phyloP scores from a whole-genome alignment of 2,329 filamentous ascomycete genomes.

The Colletotrichum aenigma region DNA sequence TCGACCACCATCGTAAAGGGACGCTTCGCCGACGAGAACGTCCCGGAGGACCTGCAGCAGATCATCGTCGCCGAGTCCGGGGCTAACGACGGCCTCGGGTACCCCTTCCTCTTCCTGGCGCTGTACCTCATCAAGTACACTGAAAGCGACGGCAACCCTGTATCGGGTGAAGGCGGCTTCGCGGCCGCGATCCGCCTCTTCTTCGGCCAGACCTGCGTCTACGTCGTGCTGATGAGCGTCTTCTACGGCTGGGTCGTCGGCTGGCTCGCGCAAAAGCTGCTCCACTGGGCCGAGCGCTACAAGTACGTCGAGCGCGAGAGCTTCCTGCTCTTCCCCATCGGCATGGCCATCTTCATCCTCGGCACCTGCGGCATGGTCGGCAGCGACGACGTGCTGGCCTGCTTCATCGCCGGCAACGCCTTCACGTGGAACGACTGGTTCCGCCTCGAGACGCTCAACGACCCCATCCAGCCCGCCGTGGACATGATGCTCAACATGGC shows the following conservation, averaged over 20 bases:
- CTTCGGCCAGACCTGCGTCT: conserved; percentile 86
- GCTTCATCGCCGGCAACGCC: conserved; percentile 88
- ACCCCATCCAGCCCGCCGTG: conserved; percentile 88
- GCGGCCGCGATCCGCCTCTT: conserved; percentile 75
- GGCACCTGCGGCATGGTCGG: conserved; percentile 88
- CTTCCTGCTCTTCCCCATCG: conserved; percentile 85
- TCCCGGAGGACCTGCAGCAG: conserved; percentile 80
- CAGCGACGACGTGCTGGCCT: conserved; percentile 88
- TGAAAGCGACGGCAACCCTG: conserved; percentile 58
- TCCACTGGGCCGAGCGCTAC: conserved; percentile 83
- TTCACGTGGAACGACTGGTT: conserved; percentile 98
- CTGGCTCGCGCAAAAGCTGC: conserved; percentile 79
- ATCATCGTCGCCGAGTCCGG: conserved; percentile 85
- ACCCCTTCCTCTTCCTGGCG: conserved; percentile 86
- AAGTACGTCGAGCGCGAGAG: conserved; percentile 86
- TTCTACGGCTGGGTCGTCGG: conserved; percentile 79
- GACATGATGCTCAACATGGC: conserved; percentile 92
- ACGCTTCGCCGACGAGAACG: conserved; percentile 89
- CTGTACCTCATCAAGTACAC: conserved; percentile 83
- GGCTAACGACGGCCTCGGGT: conserved; percentile 87
- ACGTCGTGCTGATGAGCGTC: conserved; percentile 80
- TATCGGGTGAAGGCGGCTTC: conserved; percentile 56
- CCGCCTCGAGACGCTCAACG: conserved; percentile 83
- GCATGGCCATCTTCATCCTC: conserved; percentile 83
- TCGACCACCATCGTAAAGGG: conserved; percentile 93